phyloP scores from a whole-genome alignment of 371 early-diverging fungal genomes.

The Mucor mucedo region DNA sequence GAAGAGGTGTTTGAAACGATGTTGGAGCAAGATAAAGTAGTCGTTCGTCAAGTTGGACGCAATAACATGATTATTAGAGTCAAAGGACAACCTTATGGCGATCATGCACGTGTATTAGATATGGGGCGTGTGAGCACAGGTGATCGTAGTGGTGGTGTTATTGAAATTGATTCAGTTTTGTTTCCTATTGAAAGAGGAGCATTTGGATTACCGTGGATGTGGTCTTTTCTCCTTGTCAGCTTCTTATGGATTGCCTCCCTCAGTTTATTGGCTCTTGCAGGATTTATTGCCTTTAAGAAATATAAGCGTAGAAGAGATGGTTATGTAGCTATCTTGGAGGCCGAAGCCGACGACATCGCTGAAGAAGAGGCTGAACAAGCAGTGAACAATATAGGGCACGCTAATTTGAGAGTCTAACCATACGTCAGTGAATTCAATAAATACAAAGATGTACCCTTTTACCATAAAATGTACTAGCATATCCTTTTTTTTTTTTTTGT shows the following conservation, averaged over 20 bases:
- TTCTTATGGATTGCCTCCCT: constrained; percentile 3
- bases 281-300: constrained; percentile 13
- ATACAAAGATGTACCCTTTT: too few relatives aligned
- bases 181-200: constrained; percentile 42
- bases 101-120: constrained; percentile 36
- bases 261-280: neutral
- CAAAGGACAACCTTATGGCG: constrained; percentile 31
- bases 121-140: constrained; percentile 31
- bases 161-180: constrained; percentile 47
- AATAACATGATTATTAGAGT: constrained; percentile 25
- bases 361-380: constrained; percentile 7
- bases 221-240: constrained; percentile 35
- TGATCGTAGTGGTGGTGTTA: constrained; percentile 40
- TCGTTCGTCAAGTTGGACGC: constrained; percentile 31
- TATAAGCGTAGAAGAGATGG: constrained; percentile 26
- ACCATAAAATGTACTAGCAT: too few relatives aligned
- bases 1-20: constrained; percentile 44
- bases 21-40: constrained; percentile 39
- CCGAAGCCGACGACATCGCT: constrained; percentile 2
- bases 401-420: neutral
- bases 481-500: too few relatives aligned
- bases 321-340: constrained; percentile 20
- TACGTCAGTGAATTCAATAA: too few relatives aligned
- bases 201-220: constrained; percentile 42
- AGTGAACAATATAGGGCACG: neutral